phyloP scores from a whole-genome alignment of 371 early-diverging fungal species.

The Actinomortierella wolfii region DNA sequence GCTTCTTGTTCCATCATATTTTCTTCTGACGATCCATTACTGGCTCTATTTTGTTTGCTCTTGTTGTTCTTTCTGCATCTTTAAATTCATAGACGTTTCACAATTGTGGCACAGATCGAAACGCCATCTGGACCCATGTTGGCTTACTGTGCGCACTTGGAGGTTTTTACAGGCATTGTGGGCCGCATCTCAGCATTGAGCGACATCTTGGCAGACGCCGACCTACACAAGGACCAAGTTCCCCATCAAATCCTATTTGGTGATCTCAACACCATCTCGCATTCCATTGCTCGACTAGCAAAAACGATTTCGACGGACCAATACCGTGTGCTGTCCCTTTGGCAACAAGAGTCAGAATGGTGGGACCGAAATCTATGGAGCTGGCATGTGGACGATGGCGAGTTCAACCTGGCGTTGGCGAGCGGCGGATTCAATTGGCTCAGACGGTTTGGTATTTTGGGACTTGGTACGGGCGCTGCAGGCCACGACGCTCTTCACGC shows the following conservation, averaged over 20 bases:
- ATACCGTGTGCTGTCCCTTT: conserved; percentile 67
- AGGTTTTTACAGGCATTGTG: conserved; percentile 76
- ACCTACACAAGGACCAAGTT: conserved; percentile 29
- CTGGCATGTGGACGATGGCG: conserved; percentile 51
- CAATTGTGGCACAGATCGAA: conserved; percentile 57
- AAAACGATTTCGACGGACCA: conserved; percentile 68
- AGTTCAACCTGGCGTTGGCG: conserved; percentile 51
- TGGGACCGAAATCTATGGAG: conserved; percentile 62
- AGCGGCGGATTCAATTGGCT: conserved; percentile 47
- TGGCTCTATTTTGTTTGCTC: too few relatives aligned
- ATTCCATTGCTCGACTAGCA: conserved; percentile 77
- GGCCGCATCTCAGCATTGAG: conserved; percentile 68
- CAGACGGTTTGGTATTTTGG: conserved; percentile 15
- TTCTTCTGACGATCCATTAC: background rate
- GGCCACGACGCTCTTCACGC: background rate
- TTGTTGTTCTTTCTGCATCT: background rate
- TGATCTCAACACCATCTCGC: conserved; percentile 84
- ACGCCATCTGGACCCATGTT: conserved; percentile 52
- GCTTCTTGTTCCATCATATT: too few relatives aligned
- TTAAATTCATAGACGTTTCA: conserved; percentile 58
- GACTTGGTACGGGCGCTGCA: conserved; percentile 10
- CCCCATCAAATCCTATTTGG: conserved; percentile 79
- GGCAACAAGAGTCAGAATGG: conserved; percentile 75
- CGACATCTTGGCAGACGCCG: conserved; percentile 71
- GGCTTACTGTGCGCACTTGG: conserved; percentile 79